These are phyloP conservation scores for Sindora glabra DNA, from an alignment of 306 rosid species.

Conservation along the genomic window DNA sequence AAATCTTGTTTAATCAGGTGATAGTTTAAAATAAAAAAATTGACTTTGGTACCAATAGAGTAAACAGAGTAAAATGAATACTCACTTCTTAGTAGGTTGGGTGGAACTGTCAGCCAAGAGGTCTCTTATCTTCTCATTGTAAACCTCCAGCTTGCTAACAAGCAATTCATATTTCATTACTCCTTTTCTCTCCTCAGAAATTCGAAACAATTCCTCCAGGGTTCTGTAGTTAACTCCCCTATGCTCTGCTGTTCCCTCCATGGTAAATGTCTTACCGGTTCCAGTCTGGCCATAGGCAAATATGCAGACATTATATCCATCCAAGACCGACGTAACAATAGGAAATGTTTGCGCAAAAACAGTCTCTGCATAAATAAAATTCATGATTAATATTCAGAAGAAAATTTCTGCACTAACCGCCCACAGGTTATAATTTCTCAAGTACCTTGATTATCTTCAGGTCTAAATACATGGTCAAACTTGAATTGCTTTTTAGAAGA, in stretches of 20 bases:
- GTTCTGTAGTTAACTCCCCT: conserved; percentile 98
- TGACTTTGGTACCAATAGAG: neutral
- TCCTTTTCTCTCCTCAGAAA: conserved; percentile 62
- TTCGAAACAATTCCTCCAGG: conserved; percentile 65
- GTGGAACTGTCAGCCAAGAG: conserved; percentile 66
- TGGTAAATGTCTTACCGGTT: conserved; percentile 93
- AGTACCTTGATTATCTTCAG: conserved; percentile 80
- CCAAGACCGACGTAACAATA: conserved; percentile 82
- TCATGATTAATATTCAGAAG: neutral
- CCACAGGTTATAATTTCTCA: neutral
- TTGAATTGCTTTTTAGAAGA: conserved; percentile 84
- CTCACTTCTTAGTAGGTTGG: conserved; percentile 80
- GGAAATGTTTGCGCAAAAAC: conserved; percentile 81
- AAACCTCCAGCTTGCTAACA: conserved; percentile 96
- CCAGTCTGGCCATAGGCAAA: conserved; percentile 99
- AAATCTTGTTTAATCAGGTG: too few relatives aligned
- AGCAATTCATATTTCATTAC: conserved; percentile 63
- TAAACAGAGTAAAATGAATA: conserved; percentile 2
- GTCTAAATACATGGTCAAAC: conserved; percentile 80
- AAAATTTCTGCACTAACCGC: neutral
- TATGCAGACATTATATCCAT: conserved; percentile 89
- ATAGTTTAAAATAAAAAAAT: neutral
- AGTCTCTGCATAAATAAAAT: conserved; percentile 42
- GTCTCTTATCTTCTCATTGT: conserved; percentile 89
- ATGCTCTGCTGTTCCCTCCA: conserved; percentile 85